phyloP scores from a whole-genome alignment of 495 filamentous ascomycete genomes.

The Podospora sp. region DNA sequence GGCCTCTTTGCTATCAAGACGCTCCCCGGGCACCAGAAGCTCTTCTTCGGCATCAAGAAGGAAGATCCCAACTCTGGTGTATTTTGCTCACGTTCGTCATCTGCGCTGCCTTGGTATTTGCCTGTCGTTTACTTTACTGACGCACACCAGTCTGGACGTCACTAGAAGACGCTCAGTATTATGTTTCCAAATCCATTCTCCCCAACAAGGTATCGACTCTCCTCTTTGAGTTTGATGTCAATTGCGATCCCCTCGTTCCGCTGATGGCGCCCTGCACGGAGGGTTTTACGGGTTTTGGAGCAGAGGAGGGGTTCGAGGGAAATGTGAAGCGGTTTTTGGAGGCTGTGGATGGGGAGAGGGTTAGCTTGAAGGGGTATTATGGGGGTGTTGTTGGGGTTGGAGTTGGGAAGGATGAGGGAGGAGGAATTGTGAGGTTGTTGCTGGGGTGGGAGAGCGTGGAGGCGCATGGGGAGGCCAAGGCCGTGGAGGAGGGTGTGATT shows the following conservation, averaged over 20 bases:
- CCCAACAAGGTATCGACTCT: background rate
- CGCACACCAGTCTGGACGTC: slow-evolving; percentile 20
- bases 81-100: slow-evolving; percentile 22
- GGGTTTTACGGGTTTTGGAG: slow-evolving; percentile 24
- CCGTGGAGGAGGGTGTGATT: slow-evolving; percentile 11
- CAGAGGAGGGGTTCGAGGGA: slow-evolving; percentile 25
- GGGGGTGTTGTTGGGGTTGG: slow-evolving; percentile 14
- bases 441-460: slow-evolving; percentile 10
- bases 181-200: background rate
- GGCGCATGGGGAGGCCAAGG: slow-evolving; percentile 7
- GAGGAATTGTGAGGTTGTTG: background rate
- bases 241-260: background rate
- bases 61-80: slow-evolving; percentile 22
- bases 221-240: slow-evolving; percentile 3
- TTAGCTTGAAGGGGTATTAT: slow-evolving; percentile 16
- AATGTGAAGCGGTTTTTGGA: slow-evolving; percentile 20
- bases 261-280: slow-evolving; percentile 26
- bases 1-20: slow-evolving; percentile 16
- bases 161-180: background rate
- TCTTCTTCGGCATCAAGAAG: slow-evolving; percentile 25
- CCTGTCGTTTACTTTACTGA: too few species aligned
- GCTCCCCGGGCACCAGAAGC: slow-evolving; percentile 12
- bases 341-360: slow-evolving; percentile 5
- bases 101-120: too few species aligned
- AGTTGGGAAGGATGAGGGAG: background rate